These are phyloP conservation scores for Candida tallmaniae DNA, from an alignment of 805 yeast genomes.

Conservation along the genomic window DNA sequence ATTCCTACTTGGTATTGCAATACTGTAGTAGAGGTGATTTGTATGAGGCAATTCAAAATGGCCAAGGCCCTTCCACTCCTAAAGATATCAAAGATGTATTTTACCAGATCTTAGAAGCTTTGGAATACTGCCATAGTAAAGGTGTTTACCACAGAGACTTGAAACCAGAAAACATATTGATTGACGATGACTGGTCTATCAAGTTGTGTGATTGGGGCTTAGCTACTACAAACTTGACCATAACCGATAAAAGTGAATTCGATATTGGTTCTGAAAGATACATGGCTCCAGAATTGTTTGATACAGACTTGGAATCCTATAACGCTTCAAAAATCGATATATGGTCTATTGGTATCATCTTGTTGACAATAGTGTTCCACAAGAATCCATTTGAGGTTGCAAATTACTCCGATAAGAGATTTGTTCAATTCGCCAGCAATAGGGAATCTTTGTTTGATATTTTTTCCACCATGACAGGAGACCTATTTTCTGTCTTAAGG, in stretches of 20 bases:
- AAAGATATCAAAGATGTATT: constrained; percentile 54
- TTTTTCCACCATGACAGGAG: constrained; percentile 83
- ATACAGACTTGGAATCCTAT: constrained; percentile 52
- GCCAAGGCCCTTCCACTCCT: constrained; percentile 57
- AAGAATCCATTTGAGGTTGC: constrained; percentile 85
- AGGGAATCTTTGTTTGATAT: constrained; percentile 90
- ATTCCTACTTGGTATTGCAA: constrained; percentile 58
- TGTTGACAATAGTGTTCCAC: constrained; percentile 81
- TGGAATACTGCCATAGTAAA: constrained; percentile 46
- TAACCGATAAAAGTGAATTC: constrained; percentile 54
- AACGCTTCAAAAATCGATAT: constrained; percentile 80
- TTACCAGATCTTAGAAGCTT: constrained; percentile 45
- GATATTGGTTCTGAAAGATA: constrained; percentile 88
- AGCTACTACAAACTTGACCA: constrained; percentile 48
- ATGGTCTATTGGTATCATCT: constrained; percentile 85
- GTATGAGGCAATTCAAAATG: constrained; percentile 69
- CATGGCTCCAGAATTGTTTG: constrained; percentile 93
- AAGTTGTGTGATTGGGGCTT: constrained; percentile 58
- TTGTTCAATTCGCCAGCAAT: constrained; percentile 78
- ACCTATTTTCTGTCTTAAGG: constrained; percentile 79
- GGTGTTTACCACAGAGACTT: constrained; percentile 53
- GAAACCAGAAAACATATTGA: constrained; percentile 54
- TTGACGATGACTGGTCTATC: constrained; percentile 52
- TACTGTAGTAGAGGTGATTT: constrained; percentile 86
- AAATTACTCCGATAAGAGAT: constrained; percentile 72